Conservation (phyloP, 2,329 filamentous ascomycete genomes). For the Chaetomium strumarium region DNA sequence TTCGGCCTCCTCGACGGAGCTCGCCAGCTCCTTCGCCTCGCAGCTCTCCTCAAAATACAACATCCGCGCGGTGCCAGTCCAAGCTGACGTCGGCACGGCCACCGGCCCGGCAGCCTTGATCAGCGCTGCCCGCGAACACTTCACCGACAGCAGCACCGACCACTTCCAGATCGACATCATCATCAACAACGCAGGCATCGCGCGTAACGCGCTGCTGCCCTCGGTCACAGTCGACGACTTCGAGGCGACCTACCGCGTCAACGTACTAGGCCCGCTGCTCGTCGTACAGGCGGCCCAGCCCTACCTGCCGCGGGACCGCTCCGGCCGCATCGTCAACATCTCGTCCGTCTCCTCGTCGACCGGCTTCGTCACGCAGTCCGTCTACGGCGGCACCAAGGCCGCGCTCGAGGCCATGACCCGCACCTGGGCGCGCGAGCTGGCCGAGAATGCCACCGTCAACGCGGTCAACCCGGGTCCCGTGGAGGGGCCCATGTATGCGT, state of each 20-base stretch:
- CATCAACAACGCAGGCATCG: slow-evolving; percentile 77
- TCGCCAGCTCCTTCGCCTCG: slow-evolving; percentile 56
- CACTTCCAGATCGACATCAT: slow-evolving; percentile 72
- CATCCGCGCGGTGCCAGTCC: slow-evolving; percentile 56
- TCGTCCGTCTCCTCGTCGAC: slow-evolving; percentile 49
- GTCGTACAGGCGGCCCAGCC: slow-evolving; percentile 67
- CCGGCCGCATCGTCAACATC: slow-evolving; percentile 50
- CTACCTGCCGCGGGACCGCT: slow-evolving; percentile 63
- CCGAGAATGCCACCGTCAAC: slow-evolving; percentile 49
- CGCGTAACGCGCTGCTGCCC: slow-evolving; percentile 58
- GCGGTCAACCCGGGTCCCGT: slow-evolving; percentile 53
- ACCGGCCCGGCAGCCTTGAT: slow-evolving; percentile 56
- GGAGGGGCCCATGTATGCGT: slow-evolving; percentile 46
- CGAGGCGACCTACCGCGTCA: slow-evolving; percentile 66
- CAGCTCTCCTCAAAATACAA: slow-evolving; percentile 51
- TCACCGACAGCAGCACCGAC: slow-evolving; percentile 39
- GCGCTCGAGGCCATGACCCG: slow-evolving; percentile 55
- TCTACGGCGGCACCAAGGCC: slow-evolving; percentile 54
- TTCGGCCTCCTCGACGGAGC: slow-evolving; percentile 32
- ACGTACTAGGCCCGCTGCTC: slow-evolving; percentile 75
- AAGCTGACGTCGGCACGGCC: slow-evolving; percentile 64
- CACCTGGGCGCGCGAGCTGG: slow-evolving; percentile 52
- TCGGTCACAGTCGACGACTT: slow-evolving; percentile 62
- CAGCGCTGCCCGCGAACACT: slow-evolving; percentile 51
- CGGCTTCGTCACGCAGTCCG: slow-evolving; percentile 49